Percentiles rank a stretch among this genome's conserved stretches.
Conservation (phyloP, 2,329 filamentous ascomycete species). For the Diaporthe citriasiana region DNA sequence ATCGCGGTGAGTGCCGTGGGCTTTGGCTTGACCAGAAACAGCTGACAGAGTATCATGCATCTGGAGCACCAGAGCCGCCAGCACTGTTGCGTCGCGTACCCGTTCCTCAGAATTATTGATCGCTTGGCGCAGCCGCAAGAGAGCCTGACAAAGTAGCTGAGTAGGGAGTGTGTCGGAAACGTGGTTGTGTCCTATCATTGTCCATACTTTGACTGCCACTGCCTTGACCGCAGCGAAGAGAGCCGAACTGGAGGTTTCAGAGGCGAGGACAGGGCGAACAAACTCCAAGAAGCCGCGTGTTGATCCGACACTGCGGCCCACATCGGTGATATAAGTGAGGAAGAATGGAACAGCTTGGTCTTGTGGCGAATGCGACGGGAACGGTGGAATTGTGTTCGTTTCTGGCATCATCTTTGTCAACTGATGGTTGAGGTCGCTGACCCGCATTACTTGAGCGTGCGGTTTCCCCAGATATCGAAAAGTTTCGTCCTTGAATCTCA, state of each 20-base stretch:
- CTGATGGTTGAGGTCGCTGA: background rate
- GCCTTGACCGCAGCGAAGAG: constrained; percentile 4
- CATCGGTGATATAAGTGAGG: constrained; percentile 1
- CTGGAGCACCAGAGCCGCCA: constrained; percentile 5
- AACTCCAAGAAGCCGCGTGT: constrained; percentile 16
- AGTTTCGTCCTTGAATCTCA: constrained; percentile 11
- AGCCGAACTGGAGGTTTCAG: background rate
- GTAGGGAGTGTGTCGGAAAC: background rate
- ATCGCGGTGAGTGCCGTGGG: background rate
- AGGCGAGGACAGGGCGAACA: constrained; percentile 4
- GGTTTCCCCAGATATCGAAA: background rate
- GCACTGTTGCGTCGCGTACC: background rate
- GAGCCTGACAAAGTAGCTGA: background rate
- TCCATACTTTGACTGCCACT: constrained; percentile 8
- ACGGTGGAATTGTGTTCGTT: background rate
- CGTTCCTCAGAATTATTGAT: background rate
- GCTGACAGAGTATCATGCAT: constrained; percentile 1
- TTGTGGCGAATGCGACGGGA: background rate
- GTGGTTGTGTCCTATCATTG: background rate
- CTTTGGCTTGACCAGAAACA: background rate
- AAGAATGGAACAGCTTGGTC: constrained; percentile 3
- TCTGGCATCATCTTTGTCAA: background rate
- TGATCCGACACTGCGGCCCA: background rate
- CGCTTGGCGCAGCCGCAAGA: background rate
- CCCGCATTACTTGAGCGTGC: background rate